A percentile compares a stretch with the other conserved stretches of the same genome.
Conservation (phyloP, 2,329 filamentous ascomycete genomes). For the Diaporthe ampelina region DNA sequence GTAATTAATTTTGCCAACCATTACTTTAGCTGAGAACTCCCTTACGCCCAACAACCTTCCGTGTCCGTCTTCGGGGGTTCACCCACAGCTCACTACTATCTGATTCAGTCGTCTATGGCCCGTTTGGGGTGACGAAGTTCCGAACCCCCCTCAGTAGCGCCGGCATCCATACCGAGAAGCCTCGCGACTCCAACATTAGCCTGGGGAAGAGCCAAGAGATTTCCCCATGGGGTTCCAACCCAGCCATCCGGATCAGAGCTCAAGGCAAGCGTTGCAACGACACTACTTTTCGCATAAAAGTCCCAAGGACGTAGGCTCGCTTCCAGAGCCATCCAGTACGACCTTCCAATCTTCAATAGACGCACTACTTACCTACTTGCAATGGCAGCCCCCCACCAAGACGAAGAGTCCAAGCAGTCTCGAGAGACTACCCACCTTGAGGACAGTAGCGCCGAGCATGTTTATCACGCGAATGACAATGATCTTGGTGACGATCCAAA, state of each 20-base stretch:
- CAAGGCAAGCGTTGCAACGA: background rate
- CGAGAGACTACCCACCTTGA: background rate
- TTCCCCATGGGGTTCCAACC: slow-evolving; percentile 1
- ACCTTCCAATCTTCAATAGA: background rate
- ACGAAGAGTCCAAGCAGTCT: background rate
- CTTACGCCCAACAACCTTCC: background rate
- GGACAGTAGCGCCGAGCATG: background rate
- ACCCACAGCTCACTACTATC: background rate
- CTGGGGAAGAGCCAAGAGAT: background rate
- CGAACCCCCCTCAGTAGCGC: background rate
- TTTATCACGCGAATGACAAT: background rate
- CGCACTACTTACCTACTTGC: background rate
- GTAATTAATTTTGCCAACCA: background rate
- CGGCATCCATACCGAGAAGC: background rate
- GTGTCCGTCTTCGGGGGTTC: background rate
- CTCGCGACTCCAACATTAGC: background rate
- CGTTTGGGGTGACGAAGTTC: background rate
- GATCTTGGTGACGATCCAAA: background rate
- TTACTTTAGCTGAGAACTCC: background rate
- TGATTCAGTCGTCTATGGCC: background rate
- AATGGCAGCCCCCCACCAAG: background rate
- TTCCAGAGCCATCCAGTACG: background rate
- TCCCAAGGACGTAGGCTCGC: background rate
- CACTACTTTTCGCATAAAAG: background rate
- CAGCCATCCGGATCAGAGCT: background rate